Evolutionary conservation across 1,284 basidiomycete genomes (phyloP).

Genomic region (Pseudozyma sp.): DNA sequence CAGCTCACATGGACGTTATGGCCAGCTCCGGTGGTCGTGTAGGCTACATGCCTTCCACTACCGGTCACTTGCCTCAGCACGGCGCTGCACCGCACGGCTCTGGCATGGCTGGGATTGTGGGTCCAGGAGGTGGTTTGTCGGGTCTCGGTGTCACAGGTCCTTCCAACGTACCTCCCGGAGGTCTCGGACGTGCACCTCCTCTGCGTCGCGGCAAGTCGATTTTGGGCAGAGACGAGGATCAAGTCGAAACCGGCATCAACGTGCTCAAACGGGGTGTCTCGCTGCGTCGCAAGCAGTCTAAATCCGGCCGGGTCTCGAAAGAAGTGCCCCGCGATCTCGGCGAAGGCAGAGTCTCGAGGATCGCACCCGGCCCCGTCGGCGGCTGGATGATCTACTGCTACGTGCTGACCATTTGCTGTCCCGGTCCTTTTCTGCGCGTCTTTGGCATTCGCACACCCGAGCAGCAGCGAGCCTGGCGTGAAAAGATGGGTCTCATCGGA

Average conservation of each 20-base stretch:
- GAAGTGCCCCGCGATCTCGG: slow-evolving; percentile 56
- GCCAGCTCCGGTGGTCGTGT: slow-evolving; percentile 53
- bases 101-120: slow-evolving; percentile 54
- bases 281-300: slow-evolving; percentile 57
- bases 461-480: slow-evolving; percentile 94
- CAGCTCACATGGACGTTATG: slow-evolving; percentile 77
- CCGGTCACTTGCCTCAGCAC: slow-evolving; percentile 67
- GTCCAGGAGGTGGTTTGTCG: slow-evolving; percentile 67
- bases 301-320: slow-evolving; percentile 45
- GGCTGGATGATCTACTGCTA: slow-evolving; percentile 97
- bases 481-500: slow-evolving; percentile 93
- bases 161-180: slow-evolving; percentile 56
- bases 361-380: slow-evolving; percentile 80
- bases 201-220: slow-evolving; percentile 68
- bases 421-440: slow-evolving; percentile 72
- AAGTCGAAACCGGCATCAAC: slow-evolving; percentile 67
- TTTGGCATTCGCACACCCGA: slow-evolving; percentile 89
- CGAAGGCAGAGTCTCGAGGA: slow-evolving; percentile 50
- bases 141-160: slow-evolving; percentile 61
- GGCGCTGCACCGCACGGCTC: slow-evolving; percentile 60
- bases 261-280: slow-evolving; percentile 67
- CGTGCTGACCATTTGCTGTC: slow-evolving; percentile 85
- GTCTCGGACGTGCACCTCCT: slow-evolving; percentile 54
- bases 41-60: slow-evolving; percentile 67
- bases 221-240: slow-evolving; percentile 67